phyloP scores from a whole-genome alignment of 169 alveolate genomes.

The Toxoplasma gondii region DNA sequence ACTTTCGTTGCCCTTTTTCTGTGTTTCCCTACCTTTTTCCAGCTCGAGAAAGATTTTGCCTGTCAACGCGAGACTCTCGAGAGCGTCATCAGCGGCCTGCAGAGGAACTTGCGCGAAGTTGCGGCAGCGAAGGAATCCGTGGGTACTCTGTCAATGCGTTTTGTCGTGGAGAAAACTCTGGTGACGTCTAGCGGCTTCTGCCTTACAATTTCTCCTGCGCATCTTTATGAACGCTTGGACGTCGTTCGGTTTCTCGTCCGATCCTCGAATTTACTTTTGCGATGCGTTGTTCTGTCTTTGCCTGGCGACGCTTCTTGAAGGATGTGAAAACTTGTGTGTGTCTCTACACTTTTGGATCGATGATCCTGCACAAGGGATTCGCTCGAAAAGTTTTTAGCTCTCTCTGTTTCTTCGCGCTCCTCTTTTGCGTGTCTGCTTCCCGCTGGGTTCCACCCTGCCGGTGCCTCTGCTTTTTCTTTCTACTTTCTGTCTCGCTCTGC shows the following conservation, averaged over 20 bases:
- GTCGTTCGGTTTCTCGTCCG: background rate
- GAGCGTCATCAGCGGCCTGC: constrained; percentile 11
- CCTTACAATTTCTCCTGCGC: background rate
- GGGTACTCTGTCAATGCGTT: background rate
- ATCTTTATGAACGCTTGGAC: background rate
- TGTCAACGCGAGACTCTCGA: background rate
- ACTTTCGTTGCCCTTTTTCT: background rate
- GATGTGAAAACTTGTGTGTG: too few relatives aligned
- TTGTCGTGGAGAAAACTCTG: background rate
- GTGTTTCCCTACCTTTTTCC: background rate
- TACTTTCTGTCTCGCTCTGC: too few relatives aligned
- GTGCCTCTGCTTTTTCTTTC: too few relatives aligned
- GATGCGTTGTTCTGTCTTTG: background rate
- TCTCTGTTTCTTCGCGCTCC: background rate
- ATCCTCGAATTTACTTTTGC: background rate
- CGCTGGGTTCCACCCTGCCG: too few relatives aligned
- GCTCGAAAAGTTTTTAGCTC: too few relatives aligned
- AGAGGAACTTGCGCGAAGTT: constrained; percentile 20
- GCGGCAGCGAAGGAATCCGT: constrained; percentile 18
- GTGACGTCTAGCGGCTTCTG: background rate
- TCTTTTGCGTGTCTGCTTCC: background rate
- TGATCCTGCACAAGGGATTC: too few relatives aligned
- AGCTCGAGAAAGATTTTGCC: background rate
- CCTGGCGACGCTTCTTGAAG: background rate
- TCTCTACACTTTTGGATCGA: too few relatives aligned